Evolutionary conservation across 2,329 filamentous ascomycete species (phyloP).

Genomic region (Corynespora cassiicola): DNA sequence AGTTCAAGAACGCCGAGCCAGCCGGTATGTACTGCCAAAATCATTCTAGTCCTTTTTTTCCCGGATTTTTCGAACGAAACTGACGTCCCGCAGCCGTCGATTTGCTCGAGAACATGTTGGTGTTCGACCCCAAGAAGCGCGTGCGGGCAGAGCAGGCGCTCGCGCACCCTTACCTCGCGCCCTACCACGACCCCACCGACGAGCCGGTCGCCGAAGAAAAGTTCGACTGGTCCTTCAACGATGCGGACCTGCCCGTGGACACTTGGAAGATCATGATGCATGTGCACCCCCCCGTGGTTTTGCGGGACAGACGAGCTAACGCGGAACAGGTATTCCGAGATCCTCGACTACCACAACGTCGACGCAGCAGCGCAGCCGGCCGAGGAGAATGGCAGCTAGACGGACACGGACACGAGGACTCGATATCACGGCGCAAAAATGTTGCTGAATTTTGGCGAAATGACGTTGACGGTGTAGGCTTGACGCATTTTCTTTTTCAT

Average conservation of each 20-base stretch:
- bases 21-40: constrained; percentile 65
- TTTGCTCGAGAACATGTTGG: constrained; percentile 93
- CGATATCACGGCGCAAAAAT: too few species aligned
- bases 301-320: constrained; percentile 17
- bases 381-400: constrained; percentile 42
- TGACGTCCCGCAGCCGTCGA: constrained; percentile 72
- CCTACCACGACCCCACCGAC: constrained; percentile 96
- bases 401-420: constrained; percentile 5
- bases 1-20: constrained; percentile 95
- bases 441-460: too few species aligned
- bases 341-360: constrained; percentile 97
- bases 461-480: constrained; percentile 13
- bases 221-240: constrained; percentile 99
- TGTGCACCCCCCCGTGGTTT: constrained; percentile 16
- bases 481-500: constrained; percentile 19
- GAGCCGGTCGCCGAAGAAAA: constrained; percentile 96
- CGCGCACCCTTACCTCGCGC: constrained; percentile 89
- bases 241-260: constrained; percentile 94
- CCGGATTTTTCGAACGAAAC: neutral
- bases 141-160: constrained; percentile 87
- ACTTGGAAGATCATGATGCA: constrained; percentile 99
- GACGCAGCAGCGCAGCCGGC: constrained; percentile 64
- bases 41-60: neutral
- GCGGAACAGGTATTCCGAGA: constrained; percentile 86
- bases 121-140: constrained; percentile 97